These are phyloP conservation scores for Exserohilum turcica DNA, from an alignment of 2,329 filamentous ascomycete species.

Conservation along the genomic window DNA sequence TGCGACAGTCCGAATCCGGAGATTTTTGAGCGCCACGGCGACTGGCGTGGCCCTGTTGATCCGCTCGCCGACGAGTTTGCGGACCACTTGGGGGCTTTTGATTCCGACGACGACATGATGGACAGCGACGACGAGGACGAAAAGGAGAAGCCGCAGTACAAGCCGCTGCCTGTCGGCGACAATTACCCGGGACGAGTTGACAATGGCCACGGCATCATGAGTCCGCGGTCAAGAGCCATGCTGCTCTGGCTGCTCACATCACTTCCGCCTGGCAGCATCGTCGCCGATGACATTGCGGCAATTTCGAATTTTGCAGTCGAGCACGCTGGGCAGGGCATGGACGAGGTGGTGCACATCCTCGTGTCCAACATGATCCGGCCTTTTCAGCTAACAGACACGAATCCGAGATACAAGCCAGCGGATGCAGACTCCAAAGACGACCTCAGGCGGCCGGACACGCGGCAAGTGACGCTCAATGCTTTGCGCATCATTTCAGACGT, in stretches of 20 bases:
- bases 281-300: conserved; percentile 83
- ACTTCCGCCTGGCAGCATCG: conserved; percentile 73
- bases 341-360: conserved; percentile 90
- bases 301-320: conserved; percentile 87
- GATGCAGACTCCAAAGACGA: conserved; percentile 30
- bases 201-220: conserved; percentile 38
- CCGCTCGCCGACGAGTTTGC: conserved; percentile 80
- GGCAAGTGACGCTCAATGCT: conserved; percentile 54
- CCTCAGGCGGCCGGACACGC: conserved; percentile 24
- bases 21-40: conserved; percentile 33
- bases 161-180: conserved; percentile 34
- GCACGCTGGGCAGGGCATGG: conserved; percentile 81
- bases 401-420: conserved; percentile 55
- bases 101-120: conserved; percentile 54
- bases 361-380: conserved; percentile 81
- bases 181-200: conserved; percentile 36
- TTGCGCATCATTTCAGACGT: conserved; percentile 83
- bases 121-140: conserved; percentile 74
- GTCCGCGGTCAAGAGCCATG: conserved; percentile 60
- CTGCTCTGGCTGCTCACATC: conserved; percentile 82
- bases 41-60: conserved; percentile 77
- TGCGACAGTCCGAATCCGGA: conserved; percentile 55
- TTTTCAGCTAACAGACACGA: conserved; percentile 73
- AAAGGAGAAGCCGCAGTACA: conserved; percentile 29
- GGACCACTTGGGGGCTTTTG: conserved; percentile 76